These are phyloP conservation scores for Hyaloraphidium curvatum DNA, from an alignment of 192 early-diverging fungal genomes.

Conservation along the genomic window DNA sequence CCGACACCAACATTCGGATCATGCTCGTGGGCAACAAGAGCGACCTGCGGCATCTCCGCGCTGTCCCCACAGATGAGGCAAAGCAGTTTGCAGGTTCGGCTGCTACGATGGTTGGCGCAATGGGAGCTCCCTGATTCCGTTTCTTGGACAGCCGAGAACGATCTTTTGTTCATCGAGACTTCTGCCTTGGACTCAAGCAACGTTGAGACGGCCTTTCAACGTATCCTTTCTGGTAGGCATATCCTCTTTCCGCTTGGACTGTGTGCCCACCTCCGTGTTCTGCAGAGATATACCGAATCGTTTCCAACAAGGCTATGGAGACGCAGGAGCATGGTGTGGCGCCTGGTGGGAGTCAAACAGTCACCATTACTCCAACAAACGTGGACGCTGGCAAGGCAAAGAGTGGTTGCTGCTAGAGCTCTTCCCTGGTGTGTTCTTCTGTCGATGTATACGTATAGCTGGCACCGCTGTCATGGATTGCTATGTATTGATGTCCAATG, in stretches of 20 bases:
- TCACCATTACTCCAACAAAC: constrained; percentile 37
- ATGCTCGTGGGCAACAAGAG: constrained; percentile 99
- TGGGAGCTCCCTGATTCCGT: background rate
- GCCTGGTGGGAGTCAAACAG: constrained; percentile 47
- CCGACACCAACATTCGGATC: constrained; percentile 94
- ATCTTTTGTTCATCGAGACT: constrained; percentile 92
- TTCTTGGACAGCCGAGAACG: constrained; percentile 52
- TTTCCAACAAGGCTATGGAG: constrained; percentile 91
- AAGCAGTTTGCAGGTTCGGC: constrained; percentile 84
- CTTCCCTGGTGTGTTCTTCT: background rate
- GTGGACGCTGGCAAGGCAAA: constrained; percentile 36
- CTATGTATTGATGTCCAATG: background rate
- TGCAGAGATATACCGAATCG: constrained; percentile 83
- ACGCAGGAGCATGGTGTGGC: constrained; percentile 44
- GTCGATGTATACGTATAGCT: background rate
- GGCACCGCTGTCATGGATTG: background rate
- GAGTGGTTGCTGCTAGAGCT: constrained; percentile 44
- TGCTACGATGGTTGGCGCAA: background rate
- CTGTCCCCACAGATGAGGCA: constrained; percentile 93
- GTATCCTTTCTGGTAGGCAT: constrained; percentile 67
- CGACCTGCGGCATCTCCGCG: constrained; percentile 87
- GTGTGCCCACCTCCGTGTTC: background rate
- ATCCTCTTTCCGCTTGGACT: background rate
- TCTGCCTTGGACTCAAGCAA: constrained; percentile 93
- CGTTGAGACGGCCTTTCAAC: constrained; percentile 88